Evolutionary conservation across 768 basidiomycete species (phyloP), one percentile per base, ranked within the genome.

Genomic region (Suillus sp.): DNA sequence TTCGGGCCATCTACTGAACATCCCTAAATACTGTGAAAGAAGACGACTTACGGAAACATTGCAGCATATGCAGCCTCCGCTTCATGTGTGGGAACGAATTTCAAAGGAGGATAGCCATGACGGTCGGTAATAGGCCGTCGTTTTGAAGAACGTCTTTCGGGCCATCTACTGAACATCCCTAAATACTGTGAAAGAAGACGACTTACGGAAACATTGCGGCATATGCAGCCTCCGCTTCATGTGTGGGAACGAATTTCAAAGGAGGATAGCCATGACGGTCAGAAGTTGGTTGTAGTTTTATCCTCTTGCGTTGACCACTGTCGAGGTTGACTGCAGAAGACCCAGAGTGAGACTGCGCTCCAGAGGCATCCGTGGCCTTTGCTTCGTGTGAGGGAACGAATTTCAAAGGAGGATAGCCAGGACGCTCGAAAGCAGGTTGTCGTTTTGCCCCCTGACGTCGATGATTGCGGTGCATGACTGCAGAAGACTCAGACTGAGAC

Each of bases 311-410:
- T 55, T 14, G 34, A 22, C n/a, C 22, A 22, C 1, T 13, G n/a
- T 14, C 20, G 8, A 13, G n/a, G 2, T 1, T 13, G 22, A 16
- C 22, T n/a, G 54, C n/a, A 22, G 54, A 37, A 35, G 54, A 8
- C 34, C 4, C 14, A 16, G 35, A 11, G 14, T 37, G 54, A 35
- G 35, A 37, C 22, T 1, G 34, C 54, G 9, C 22, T 55, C 22
- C 34, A 16, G 14, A 25, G 7, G 72, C 64, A 38, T 75, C 75
- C 20, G 74, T 69, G 4, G 60, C 65, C 54, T 74, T 70, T 27
- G 73, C 73, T 60, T 76, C 70, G 34, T 30, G 67, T 30, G 71
- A n/a, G 5, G 74, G 71, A 37, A 76, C 63, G n/a, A 74, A 59
- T 57, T 4, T 27, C 57, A 74, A 62, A 37, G 74, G 71, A 27